These are phyloP conservation scores for Diphasiastrum complanatum DNA, from an alignment of 83 land plant species.

Conservation along the genomic window DNA sequence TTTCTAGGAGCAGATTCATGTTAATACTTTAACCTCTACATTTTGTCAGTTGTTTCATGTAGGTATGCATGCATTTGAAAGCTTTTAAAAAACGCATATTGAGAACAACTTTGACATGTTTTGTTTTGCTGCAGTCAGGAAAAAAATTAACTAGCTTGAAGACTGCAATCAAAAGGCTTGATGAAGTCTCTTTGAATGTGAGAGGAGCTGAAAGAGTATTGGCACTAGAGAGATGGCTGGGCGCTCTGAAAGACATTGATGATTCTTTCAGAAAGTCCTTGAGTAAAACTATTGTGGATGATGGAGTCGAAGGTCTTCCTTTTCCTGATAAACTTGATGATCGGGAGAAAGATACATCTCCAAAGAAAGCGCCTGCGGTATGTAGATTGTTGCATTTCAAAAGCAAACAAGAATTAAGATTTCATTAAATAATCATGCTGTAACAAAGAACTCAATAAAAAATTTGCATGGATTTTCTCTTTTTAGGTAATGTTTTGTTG, in stretches of 20 bases:
- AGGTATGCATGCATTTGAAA: no score
- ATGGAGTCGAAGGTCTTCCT: constrained; percentile 3
- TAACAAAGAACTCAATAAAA: no score
- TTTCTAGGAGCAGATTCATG: no score
- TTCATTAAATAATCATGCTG: no score
- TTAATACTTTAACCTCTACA: no score
- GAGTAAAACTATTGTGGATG: neutral
- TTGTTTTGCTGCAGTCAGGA: constrained; percentile 20
- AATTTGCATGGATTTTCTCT: no score
- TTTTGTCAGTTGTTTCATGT: no score
- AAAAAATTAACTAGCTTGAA: constrained; percentile 28
- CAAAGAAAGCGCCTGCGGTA: constrained; percentile 17
- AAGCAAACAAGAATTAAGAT: no score
- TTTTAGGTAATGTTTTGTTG: no score
- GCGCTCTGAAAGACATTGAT: constrained; percentile 24
- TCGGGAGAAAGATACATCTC: constrained; percentile 12
- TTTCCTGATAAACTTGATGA: neutral
- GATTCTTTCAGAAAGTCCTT: constrained; percentile 3
- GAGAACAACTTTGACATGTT: no score
- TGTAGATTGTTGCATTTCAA: no score
- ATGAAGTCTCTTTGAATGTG: constrained; percentile 28
- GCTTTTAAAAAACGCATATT: no score
- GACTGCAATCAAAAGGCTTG: constrained; percentile 25
- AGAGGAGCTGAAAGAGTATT: constrained; percentile 22
- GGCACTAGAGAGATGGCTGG: constrained; percentile 29